phyloP scores from a whole-genome alignment of 805 yeast species.

The Spathaspora passalidarum region DNA sequence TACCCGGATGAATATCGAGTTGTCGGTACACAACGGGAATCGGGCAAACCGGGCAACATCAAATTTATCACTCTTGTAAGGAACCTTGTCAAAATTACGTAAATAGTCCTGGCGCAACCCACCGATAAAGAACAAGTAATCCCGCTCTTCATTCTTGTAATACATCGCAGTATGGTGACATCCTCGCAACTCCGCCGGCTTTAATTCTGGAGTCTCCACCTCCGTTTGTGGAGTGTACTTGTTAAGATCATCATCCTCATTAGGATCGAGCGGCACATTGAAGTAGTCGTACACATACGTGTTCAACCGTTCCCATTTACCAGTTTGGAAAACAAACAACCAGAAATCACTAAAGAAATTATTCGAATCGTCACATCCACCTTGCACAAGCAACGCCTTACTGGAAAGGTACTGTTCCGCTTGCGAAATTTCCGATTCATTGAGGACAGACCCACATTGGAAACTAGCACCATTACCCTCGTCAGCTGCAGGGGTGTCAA shows the following conservation, averaged over 20 bases:
- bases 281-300: slow-evolving; percentile 38
- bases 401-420: slow-evolving; percentile 21
- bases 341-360: slow-evolving; percentile 32
- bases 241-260: slow-evolving; percentile 28
- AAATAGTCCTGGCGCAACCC: slow-evolving; percentile 38
- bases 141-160: slow-evolving; percentile 29
- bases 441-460: background rate
- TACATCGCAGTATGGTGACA: slow-evolving; percentile 39
- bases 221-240: slow-evolving; percentile 21
- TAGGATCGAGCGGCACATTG: slow-evolving; percentile 20
- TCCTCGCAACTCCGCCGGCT: slow-evolving; percentile 40
- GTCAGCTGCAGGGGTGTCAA: background rate
- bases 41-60: slow-evolving; percentile 33
- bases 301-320: slow-evolving; percentile 30
- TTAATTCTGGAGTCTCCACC: slow-evolving; percentile 22
- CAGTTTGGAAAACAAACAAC: slow-evolving; percentile 29
- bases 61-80: slow-evolving; percentile 29
- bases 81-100: slow-evolving; percentile 26
- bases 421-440: background rate
- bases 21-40: slow-evolving; percentile 25
- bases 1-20: slow-evolving; percentile 28
- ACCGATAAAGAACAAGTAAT: slow-evolving; percentile 36
- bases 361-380: slow-evolving; percentile 33
- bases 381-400: slow-evolving; percentile 35
- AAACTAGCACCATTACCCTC: background rate